Evolutionary conservation across 257 asterid species (phyloP).

Genomic region (Coffea eugenioides): DNA sequence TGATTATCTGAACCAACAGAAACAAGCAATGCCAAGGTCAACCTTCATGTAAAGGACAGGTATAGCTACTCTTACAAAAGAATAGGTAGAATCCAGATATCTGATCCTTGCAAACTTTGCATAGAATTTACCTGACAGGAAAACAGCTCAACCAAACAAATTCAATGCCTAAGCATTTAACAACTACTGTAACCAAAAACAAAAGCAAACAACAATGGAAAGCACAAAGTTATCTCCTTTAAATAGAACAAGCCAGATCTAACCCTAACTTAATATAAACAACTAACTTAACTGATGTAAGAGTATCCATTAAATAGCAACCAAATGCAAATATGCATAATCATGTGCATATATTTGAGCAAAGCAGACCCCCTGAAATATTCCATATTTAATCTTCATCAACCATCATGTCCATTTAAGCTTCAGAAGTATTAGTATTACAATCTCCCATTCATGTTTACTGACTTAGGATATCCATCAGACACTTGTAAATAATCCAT

Average conservation of each 20-base stretch:
- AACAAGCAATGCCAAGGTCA: conserved; percentile 1
- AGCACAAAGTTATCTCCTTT: neutral
- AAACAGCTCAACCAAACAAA: neutral
- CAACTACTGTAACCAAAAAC: neutral
- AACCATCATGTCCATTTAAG: neutral
- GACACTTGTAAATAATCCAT: neutral
- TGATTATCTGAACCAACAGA: conserved; percentile 47
- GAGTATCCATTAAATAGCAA: neutral
- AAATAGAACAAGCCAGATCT: neutral
- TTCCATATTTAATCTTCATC: neutral
- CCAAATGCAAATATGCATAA: neutral
- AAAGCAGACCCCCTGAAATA: neutral
- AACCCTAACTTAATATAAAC: neutral
- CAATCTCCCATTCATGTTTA: neutral
- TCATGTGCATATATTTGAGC: neutral
- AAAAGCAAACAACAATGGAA: neutral
- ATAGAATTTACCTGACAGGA: neutral
- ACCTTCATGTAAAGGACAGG: neutral
- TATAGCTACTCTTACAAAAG: neutral
- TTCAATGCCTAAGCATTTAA: neutral
- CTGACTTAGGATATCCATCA: neutral
- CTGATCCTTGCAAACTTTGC: neutral
- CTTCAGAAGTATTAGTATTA: neutral
- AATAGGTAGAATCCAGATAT: neutral
- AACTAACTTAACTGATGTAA: neutral